A percentile compares a stretch with the other conserved stretches of the same genome.
Conservation (phyloP, 1,284 basidiomycete genomes). For the Leccinum pachyderme region DNA sequence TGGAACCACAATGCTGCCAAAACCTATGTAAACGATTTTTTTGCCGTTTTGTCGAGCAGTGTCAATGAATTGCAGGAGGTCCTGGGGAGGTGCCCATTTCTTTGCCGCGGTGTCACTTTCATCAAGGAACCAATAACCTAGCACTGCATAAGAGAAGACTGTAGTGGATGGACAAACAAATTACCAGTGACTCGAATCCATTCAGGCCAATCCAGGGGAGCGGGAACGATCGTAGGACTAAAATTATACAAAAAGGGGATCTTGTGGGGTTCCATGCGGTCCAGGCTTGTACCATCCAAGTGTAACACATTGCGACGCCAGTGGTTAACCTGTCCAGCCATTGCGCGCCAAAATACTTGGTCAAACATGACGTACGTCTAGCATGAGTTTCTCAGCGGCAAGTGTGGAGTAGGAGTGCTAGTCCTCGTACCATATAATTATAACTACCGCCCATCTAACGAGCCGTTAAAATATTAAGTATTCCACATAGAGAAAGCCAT, state of each 20-base stretch:
- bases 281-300: conserved; percentile 80
- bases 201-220: conserved; percentile 95
- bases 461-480: conserved; percentile 17
- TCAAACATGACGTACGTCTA: conserved; percentile 93
- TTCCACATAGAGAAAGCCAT: conserved; percentile 14
- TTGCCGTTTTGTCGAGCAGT: conserved; percentile 69
- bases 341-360: conserved; percentile 97
- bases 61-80: conserved; percentile 81
- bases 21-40: conserved; percentile 97
- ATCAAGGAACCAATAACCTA: conserved; percentile 94
- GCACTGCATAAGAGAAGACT: conserved; percentile 10
- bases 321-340: conserved; percentile 89
- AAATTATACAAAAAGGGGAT: conserved; percentile 99
- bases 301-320: conserved; percentile 84
- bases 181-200: conserved; percentile 94
- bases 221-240: conserved; percentile 84
- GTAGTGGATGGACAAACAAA: neutral
- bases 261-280: conserved; percentile 94
- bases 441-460: conserved; percentile 89
- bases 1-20: conserved; percentile 97
- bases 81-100: conserved; percentile 85
- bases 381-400: conserved; percentile 8
- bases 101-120: conserved; percentile 84
- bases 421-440: conserved; percentile 86
- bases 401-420: neutral